Evolutionary conservation across 768 basidiomycete species (phyloP).

Genomic region (Tricholoma sp.): DNA sequence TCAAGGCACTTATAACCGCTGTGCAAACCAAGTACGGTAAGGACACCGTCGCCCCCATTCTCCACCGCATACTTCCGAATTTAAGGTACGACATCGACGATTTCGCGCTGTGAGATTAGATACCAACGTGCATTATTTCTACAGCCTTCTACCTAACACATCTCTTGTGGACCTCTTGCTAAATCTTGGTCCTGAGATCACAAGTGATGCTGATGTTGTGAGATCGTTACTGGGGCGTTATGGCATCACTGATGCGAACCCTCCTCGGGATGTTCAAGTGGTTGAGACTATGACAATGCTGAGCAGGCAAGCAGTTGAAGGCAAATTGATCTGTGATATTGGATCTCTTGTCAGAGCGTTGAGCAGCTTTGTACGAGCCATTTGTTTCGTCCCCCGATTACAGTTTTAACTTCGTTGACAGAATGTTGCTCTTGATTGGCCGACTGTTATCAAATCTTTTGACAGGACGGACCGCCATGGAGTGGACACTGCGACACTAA

Average conservation of each 20-base stretch:
- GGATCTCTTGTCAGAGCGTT: slow-evolving; percentile 69
- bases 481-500: slow-evolving; percentile 85
- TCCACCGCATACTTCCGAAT: slow-evolving; percentile 69
- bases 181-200: slow-evolving; percentile 76
- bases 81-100: slow-evolving; percentile 47
- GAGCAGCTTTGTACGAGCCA: slow-evolving; percentile 60
- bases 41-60: slow-evolving; percentile 67
- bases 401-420: slow-evolving; percentile 24
- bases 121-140: background rate
- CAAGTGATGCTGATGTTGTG: slow-evolving; percentile 65
- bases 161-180: slow-evolving; percentile 72
- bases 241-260: slow-evolving; percentile 65
- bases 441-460: slow-evolving; percentile 77
- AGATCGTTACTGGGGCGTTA: slow-evolving; percentile 69
- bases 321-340: slow-evolving; percentile 67
- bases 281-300: slow-evolving; percentile 67
- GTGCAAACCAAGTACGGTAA: slow-evolving; percentile 77
- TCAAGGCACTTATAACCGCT: slow-evolving; percentile 69
- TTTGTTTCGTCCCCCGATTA: background rate
- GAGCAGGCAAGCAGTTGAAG: slow-evolving; percentile 67
- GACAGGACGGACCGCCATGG: slow-evolving; percentile 81
- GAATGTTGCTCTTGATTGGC: slow-evolving; percentile 72
- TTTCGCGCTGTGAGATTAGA: background rate
- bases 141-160: slow-evolving; percentile 60
- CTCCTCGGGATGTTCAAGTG: slow-evolving; percentile 66